Evolutionary conservation across 2,329 filamentous ascomycete genomes (phyloP).

Genomic region (Orbilia blumenaviensis): DNA sequence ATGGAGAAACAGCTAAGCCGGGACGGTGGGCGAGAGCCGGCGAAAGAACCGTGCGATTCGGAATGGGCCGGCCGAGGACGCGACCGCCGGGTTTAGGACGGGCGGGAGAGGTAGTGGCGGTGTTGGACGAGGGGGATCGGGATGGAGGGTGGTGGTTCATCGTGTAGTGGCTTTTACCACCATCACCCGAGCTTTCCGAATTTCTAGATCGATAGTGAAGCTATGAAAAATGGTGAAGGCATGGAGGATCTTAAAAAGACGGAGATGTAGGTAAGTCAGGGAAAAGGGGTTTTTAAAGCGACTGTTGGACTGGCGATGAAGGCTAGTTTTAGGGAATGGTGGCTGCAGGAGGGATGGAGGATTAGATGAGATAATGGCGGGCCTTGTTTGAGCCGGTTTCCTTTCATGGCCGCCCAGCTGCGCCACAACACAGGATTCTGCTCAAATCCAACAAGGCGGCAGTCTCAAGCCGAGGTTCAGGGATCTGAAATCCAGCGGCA

Average conservation of each 20-base stretch:
- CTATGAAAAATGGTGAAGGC: neutral
- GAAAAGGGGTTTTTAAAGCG: slow-evolving; percentile 14
- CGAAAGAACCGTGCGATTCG: slow-evolving; percentile 24
- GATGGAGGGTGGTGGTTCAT: slow-evolving; percentile 39
- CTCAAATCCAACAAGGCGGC: neutral
- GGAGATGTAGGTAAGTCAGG: neutral
- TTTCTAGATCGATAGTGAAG: neutral
- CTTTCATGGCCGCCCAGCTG: neutral
- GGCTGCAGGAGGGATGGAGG: neutral
- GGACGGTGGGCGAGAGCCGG: slow-evolving; percentile 41
- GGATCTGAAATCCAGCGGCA: too few relatives aligned
- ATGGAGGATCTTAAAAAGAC: neutral
- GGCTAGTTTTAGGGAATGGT: neutral
- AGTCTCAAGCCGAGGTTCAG: neutral
- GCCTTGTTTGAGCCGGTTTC: slow-evolving; percentile 7
- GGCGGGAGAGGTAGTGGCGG: slow-evolving; percentile 24
- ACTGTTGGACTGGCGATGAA: slow-evolving; percentile 14
- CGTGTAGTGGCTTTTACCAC: slow-evolving; percentile 26
- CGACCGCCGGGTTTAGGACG: slow-evolving; percentile 44
- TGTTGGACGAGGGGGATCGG: slow-evolving; percentile 28
- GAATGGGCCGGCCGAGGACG: slow-evolving; percentile 41
- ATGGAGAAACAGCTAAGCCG: slow-evolving; percentile 43
- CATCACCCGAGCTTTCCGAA: slow-evolving; percentile 29
- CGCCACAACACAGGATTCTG: slow-evolving; percentile 1
- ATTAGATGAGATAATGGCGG: slow-evolving; percentile 6